Evolutionary conservation across 1,139 yeast species (phyloP).

Genomic region (Nakaseomyces delphensis): DNA sequence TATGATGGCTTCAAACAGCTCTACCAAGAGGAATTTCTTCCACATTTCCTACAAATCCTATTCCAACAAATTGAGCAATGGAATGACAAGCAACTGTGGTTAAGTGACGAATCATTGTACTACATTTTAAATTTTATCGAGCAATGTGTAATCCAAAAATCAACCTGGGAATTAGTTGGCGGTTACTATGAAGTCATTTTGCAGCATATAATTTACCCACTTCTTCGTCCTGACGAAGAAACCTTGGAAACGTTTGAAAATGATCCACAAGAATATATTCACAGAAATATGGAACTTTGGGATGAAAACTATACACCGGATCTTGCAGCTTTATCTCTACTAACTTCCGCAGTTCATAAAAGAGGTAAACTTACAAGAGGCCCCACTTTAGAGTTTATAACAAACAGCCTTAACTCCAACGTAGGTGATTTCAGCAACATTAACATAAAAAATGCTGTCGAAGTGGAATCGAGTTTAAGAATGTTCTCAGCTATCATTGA

Average conservation of each 20-base stretch:
- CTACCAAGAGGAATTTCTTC: slow-evolving; percentile 52
- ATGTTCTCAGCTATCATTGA: slow-evolving; percentile 67
- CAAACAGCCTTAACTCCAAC: slow-evolving; percentile 41
- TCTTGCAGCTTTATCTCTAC: slow-evolving; percentile 53
- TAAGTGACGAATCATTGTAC: slow-evolving; percentile 57
- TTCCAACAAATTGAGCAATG: slow-evolving; percentile 63
- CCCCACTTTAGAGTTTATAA: slow-evolving; percentile 59
- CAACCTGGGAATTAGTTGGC: slow-evolving; percentile 61
- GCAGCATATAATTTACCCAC: slow-evolving; percentile 68
- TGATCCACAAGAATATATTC: slow-evolving; percentile 89
- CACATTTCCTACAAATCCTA: slow-evolving; percentile 59
- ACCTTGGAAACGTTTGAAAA: slow-evolving; percentile 70
- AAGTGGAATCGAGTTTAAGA: slow-evolving; percentile 73
- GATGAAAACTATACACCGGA: slow-evolving; percentile 58
- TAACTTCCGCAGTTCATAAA: slow-evolving; percentile 60
- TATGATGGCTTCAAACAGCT: slow-evolving; percentile 44
- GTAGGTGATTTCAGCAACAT: slow-evolving; percentile 33
- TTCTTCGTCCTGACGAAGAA: slow-evolving; percentile 62
- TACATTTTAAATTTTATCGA: slow-evolving; percentile 63
- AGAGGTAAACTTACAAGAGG: slow-evolving; percentile 53
- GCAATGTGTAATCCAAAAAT: slow-evolving; percentile 57
- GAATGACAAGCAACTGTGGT: slow-evolving; percentile 61
- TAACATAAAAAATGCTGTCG: slow-evolving; percentile 51
- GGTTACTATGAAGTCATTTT: slow-evolving; percentile 62
- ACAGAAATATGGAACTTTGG: slow-evolving; percentile 61